Evolutionary conservation across 345 rosid genomes (phyloP).

Genomic region (Populus nigra): DNA sequence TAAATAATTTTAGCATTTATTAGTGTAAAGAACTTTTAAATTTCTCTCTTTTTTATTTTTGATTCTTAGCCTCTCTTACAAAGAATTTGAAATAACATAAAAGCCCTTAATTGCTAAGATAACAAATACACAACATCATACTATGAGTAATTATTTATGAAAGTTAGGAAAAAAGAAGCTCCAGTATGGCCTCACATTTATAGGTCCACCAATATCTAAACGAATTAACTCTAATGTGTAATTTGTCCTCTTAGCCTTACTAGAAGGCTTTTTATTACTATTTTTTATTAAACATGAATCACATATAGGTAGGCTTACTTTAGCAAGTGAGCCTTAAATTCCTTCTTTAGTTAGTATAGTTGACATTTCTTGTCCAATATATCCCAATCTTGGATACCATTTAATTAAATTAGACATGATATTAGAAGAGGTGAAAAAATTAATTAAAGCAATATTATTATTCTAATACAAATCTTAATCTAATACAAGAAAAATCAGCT

Average conservation of each 20-base stretch:
- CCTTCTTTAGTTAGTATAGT: too few species aligned
- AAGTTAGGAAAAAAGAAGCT: not conserved
- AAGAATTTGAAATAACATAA: not conserved
- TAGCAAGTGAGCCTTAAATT: too few species aligned
- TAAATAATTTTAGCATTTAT: not conserved
- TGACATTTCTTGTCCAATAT: too few species aligned
- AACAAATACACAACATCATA: not conserved
- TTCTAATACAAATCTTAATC: too few species aligned
- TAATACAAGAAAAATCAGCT: too few species aligned
- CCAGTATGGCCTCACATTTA: not conserved
- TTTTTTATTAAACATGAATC: too few species aligned
- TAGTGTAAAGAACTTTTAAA: not conserved
- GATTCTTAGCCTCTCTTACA: not conserved
- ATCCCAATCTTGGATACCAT: too few species aligned
- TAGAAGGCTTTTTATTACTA: too few species aligned
- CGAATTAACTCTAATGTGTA: not conserved
- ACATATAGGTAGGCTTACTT: too few species aligned
- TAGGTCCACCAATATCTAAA: not conserved
- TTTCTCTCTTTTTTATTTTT: not conserved
- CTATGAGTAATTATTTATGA: not conserved
- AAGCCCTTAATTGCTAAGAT: not conserved
- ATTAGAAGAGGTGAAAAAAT: too few species aligned
- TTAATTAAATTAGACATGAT: too few species aligned
- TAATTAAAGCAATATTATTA: too few species aligned
- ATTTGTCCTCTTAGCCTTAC: not conserved